These are phyloP conservation scores for Stereocaulon alpinum DNA, from an alignment of 495 filamentous ascomycete species.

Conservation along the genomic window DNA sequence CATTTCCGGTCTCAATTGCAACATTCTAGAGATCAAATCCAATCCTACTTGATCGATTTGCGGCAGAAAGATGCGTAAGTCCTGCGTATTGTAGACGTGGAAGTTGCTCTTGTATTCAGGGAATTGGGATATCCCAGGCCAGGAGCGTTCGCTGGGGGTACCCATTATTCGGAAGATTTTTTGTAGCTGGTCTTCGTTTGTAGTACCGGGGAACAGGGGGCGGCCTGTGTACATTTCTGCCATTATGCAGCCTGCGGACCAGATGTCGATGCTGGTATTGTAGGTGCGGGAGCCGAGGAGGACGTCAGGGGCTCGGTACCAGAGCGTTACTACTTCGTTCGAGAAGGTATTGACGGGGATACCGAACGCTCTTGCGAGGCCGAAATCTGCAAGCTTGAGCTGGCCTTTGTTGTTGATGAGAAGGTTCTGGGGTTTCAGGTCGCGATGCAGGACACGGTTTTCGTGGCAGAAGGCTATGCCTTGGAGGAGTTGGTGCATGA, in stretches of 20 bases:
- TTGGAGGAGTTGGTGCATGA: constrained; percentile 91
- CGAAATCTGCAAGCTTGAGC: constrained; percentile 92
- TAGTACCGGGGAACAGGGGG: constrained; percentile 87
- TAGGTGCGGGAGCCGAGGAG: constrained; percentile 85
- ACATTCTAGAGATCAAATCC: constrained; percentile 78
- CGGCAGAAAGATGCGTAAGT: constrained; percentile 71
- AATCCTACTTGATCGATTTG: constrained; percentile 81
- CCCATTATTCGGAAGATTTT: constrained; percentile 98
- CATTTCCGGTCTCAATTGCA: constrained; percentile 87
- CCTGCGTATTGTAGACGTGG: constrained; percentile 92
- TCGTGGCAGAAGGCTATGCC: constrained; percentile 96
- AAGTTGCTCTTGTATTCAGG: constrained; percentile 92
- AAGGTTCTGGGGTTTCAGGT: constrained; percentile 91
- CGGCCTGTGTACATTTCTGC: constrained; percentile 95
- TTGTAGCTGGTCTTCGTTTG: constrained; percentile 89
- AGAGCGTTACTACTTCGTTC: constrained; percentile 93
- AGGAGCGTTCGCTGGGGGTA: constrained; percentile 81
- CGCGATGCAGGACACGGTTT: constrained; percentile 90
- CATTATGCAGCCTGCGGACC: constrained; percentile 97
- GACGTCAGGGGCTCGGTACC: constrained; percentile 93
- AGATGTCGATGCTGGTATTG: constrained; percentile 97
- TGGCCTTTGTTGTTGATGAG: constrained; percentile 87
- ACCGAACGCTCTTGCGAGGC: constrained; percentile 83
- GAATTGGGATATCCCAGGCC: constrained; percentile 82
- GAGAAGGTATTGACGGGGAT: constrained; percentile 98